phyloP scores from a whole-genome alignment of 73 alveolate genomes.

The Stentor coeruleus region DNA sequence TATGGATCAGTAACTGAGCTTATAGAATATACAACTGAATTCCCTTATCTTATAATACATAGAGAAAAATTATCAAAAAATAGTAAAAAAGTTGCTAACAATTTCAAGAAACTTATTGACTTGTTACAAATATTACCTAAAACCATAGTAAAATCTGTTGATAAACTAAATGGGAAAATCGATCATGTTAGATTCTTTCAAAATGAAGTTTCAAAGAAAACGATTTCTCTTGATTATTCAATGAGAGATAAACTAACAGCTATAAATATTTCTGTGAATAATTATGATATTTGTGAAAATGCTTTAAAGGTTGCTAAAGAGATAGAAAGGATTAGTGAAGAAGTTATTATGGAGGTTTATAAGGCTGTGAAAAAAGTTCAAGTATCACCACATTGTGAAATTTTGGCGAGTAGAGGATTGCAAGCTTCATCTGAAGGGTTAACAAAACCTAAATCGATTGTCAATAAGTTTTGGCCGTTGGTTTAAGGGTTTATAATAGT shows the following conservation, averaged over 20 bases:
- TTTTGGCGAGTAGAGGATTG: background rate
- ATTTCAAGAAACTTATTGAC: background rate
- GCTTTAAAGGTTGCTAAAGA: background rate
- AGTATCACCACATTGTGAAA: constrained; percentile 14
- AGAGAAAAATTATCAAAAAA: background rate
- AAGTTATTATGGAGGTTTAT: background rate
- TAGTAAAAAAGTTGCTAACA: background rate
- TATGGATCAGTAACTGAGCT: background rate
- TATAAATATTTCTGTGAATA: background rate
- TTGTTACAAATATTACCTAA: background rate
- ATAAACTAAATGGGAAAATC: background rate
- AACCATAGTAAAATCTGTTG: background rate
- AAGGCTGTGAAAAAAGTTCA: background rate
- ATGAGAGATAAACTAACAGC: constrained; percentile 14
- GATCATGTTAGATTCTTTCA: background rate
- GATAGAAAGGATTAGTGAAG: background rate
- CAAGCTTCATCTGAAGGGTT: constrained; percentile 20
- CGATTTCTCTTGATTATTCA: background rate
- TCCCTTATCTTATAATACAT: background rate
- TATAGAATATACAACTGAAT: background rate
- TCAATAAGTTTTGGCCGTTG: constrained; percentile 17
- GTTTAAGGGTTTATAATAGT: background rate
- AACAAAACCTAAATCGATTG: background rate
- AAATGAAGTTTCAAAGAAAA: background rate
- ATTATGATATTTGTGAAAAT: background rate